Evolutionary conservation across 495 filamentous ascomycete genomes (phyloP).

Genomic region (Aspergillus homomorphus): DNA sequence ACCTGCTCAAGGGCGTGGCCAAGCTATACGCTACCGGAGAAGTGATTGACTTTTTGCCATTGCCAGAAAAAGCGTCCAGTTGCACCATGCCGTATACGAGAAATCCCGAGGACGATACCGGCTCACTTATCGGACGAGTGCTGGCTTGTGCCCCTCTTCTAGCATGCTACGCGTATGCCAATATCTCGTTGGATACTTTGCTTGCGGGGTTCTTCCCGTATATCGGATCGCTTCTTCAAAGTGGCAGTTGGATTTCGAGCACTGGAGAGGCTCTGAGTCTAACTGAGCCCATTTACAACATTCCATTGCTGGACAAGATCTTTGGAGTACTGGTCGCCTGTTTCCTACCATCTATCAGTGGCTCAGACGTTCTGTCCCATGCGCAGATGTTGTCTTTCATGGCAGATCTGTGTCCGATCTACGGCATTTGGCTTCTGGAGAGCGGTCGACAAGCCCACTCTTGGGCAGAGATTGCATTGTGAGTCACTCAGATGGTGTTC

Average conservation of each 20-base stretch:
- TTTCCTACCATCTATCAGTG: constrained; percentile 20
- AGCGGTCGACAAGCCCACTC: constrained; percentile 16
- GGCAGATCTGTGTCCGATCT: constrained; percentile 14
- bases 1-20: too few species aligned
- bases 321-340: constrained; percentile 11
- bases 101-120: neutral
- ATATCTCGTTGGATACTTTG: neutral
- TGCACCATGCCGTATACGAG: constrained; percentile 1
- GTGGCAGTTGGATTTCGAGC: constrained; percentile 6
- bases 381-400: constrained; percentile 21
- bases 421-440: constrained; percentile 22
- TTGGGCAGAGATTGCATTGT: constrained; percentile 7
- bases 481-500: neutral
- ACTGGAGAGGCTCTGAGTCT: constrained; percentile 12
- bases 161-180: neutral
- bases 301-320: constrained; percentile 11
- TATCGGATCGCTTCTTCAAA: neutral
- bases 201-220: neutral
- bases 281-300: neutral
- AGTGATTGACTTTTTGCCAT: too few species aligned
- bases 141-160: constrained; percentile 9
- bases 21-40: too few species aligned
- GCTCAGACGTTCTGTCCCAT: constrained; percentile 6
- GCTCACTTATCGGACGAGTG: neutral
- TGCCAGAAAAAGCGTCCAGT: neutral